Evolutionary conservation across 2,329 filamentous ascomycete species (phyloP).

Genomic region (Neobulgaria alba): DNA sequence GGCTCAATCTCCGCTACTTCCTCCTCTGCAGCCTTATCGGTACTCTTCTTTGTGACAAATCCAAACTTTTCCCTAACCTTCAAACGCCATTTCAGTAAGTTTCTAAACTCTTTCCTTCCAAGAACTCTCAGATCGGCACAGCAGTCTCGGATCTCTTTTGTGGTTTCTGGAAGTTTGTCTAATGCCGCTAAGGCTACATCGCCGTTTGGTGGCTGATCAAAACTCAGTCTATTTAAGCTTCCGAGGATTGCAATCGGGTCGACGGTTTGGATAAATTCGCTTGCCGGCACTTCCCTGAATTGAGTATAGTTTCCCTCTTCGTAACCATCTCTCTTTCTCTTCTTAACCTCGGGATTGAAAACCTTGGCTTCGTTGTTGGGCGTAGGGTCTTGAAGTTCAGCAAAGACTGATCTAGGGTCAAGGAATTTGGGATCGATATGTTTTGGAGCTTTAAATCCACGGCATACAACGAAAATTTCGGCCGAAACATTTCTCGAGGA

Average conservation of each 20-base stretch:
- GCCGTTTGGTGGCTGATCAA: conserved; percentile 68
- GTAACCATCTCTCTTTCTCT: conserved; percentile 94
- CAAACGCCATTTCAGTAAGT: conserved; percentile 80
- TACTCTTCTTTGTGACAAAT: conserved; percentile 59
- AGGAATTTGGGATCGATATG: conserved; percentile 86
- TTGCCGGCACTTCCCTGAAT: conserved; percentile 81
- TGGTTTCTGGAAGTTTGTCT: conserved; percentile 79
- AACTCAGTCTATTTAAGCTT: conserved; percentile 73
- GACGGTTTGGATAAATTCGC: conserved; percentile 85
- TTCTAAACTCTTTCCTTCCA: conserved; percentile 89
- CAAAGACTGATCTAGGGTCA: conserved; percentile 83
- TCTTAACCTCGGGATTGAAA: conserved; percentile 95
- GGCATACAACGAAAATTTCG: conserved; percentile 97
- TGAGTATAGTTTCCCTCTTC: conserved; percentile 92
- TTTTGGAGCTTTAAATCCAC: conserved; percentile 92
- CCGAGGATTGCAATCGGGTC: conserved; percentile 93
- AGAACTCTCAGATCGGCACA: conserved; percentile 83
- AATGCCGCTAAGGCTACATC: conserved; percentile 83
- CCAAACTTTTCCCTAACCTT: conserved; percentile 87
- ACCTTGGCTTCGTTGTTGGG: conserved; percentile 98
- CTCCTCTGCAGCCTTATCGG: conserved; percentile 36
- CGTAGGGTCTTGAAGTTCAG: conserved; percentile 74
- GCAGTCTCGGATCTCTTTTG: conserved; percentile 67
- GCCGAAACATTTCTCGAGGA: conserved; percentile 93
- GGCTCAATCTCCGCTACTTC: conserved; percentile 76